These are phyloP conservation scores for Saccharomycopsis hybrid DNA, from an alignment of 1,139 yeast genomes.

Conservation along the genomic window DNA sequence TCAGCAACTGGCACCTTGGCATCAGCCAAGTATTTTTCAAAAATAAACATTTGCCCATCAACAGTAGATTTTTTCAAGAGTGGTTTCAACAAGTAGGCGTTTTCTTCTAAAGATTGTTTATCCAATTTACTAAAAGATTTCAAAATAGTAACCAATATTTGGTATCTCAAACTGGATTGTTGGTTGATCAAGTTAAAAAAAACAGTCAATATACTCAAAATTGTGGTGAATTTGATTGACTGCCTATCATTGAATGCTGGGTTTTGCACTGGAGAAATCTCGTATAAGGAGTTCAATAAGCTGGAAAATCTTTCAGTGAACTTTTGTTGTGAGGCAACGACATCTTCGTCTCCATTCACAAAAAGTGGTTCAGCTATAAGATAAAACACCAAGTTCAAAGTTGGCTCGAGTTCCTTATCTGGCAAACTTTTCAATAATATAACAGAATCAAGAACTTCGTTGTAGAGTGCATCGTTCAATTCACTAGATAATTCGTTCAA, in stretches of 20 bases:
- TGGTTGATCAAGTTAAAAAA: slow-evolving; percentile 19
- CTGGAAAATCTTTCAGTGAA: slow-evolving; percentile 10
- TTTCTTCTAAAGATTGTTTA: slow-evolving; percentile 11
- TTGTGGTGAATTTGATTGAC: slow-evolving; percentile 16
- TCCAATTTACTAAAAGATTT: slow-evolving; percentile 17
- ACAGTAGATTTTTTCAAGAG: slow-evolving; percentile 10
- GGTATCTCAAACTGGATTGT: slow-evolving; percentile 8
- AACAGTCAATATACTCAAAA: slow-evolving; percentile 17
- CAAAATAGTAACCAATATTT: slow-evolving; percentile 15
- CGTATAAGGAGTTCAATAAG: slow-evolving; percentile 10
- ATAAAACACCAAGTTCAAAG: slow-evolving; percentile 20
- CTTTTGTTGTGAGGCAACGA: neutral
- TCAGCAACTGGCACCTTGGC: slow-evolving; percentile 1
- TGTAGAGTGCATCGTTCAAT: slow-evolving; percentile 11
- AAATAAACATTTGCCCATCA: slow-evolving; percentile 7
- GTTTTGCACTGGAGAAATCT: slow-evolving; percentile 15
- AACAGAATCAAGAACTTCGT: slow-evolving; percentile 11
- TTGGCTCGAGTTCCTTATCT: slow-evolving; percentile 18
- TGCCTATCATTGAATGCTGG: slow-evolving; percentile 17
- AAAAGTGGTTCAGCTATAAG: slow-evolving; percentile 15
- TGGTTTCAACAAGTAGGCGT: slow-evolving; percentile 15
- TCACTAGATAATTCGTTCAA: slow-evolving; percentile 4
- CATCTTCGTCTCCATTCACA: neutral
- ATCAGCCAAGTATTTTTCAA: slow-evolving; percentile 17
- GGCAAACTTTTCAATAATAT: slow-evolving; percentile 9